phyloP scores from a whole-genome alignment of 176 grass and related monocot species.

The Microstegium vimineum region DNA sequence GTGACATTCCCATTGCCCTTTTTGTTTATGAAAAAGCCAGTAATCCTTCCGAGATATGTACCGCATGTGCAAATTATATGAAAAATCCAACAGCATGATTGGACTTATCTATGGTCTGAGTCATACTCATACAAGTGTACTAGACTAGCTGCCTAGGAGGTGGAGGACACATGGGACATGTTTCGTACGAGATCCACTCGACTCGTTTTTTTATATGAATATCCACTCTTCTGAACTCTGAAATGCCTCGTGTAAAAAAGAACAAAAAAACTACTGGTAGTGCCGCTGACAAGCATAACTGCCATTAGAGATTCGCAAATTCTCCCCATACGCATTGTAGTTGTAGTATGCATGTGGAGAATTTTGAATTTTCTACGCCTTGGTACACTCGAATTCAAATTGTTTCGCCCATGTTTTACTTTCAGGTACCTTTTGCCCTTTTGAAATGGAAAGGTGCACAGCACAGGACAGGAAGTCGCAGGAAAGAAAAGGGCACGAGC shows the following conservation, averaged over 20 bases:
- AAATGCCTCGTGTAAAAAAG: neutral
- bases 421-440: neutral
- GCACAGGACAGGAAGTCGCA: neutral
- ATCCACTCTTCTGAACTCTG: neutral
- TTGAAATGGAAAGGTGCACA: neutral
- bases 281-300: neutral
- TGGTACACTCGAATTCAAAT: constrained; percentile 1
- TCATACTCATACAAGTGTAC: neutral
- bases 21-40: neutral
- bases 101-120: neutral
- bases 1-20: neutral
- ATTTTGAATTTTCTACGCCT: neutral
- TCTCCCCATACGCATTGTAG: neutral
- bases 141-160: neutral
- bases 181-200: neutral
- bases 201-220: neutral
- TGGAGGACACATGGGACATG: constrained; percentile 3
- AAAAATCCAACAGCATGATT: neutral
- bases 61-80: neutral
- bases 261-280: neutral
- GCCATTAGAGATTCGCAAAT: neutral
- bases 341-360: neutral
- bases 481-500: neutral
- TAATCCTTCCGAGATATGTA: neutral
- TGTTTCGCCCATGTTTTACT: constrained; percentile 13